Base-by-base conservation (phyloP, 257 asterid genomes). In the Scutellaria baicalensis region DNA sequence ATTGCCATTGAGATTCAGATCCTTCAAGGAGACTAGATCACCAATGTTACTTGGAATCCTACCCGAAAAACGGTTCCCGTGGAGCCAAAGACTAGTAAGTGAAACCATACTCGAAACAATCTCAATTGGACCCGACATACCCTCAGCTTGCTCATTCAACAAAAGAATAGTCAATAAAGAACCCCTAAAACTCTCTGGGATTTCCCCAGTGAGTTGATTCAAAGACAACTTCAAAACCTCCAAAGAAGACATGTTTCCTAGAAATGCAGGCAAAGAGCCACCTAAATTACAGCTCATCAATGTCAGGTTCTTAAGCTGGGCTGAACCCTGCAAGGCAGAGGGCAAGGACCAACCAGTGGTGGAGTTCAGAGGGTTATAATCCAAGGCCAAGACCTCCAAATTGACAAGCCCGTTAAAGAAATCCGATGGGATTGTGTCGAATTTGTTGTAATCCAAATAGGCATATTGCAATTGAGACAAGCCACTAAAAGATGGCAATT, bases 351-450 rank as follows among this genome's bases (percentile, higher is more conserved):
- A 92, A 5, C 96, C 97, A 8, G 52, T 58, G 16, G 94, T 82
- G 66, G 83, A 85, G 78, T 92, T 92, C 1, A 92, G 76, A 58
- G 98, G 93, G 58, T 72, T 88, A 9, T 58, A 6, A 66, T 92
- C 98, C 82, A 92, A 70, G 45, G 98, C 98, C 76, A 92, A 31
- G 10, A 85, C 96, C 86, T 87, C 88, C 71, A 92, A 80, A 86
- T 81, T 84, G 56, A 76, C 82, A 35, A 92, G 94, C 42, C 98
- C 97, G 44, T 52, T 65, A 69, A 92, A 88, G 82, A 92, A 92
- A 86, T 90, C 97, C 0, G 82, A 78, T 11, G 98, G 96, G 73
- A 92, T 84, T 7, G 86, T 71, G 62, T 86, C 93, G 50, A 92
- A 90, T 23, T 80, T 48, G 77, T 90, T 92, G 79, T 78, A 84